Evolutionary conservation across 805 yeast species (phyloP).

Genomic region (Ogataea parapolymorpha): DNA sequence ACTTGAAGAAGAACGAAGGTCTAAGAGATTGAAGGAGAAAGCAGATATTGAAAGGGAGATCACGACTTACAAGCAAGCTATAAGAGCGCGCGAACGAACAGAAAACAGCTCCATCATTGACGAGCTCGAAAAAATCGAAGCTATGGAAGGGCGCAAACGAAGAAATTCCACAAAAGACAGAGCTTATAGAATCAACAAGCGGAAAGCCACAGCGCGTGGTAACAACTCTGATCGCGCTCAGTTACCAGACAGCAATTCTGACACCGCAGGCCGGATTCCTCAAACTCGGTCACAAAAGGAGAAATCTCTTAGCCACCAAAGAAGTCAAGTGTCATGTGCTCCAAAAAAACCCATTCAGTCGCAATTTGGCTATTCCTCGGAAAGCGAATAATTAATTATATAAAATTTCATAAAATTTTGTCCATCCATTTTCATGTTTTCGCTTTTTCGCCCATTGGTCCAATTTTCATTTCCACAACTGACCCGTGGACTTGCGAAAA

Average conservation of each 20-base stretch:
- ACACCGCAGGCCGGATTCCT: too few relatives aligned
- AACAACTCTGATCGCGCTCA: too few relatives aligned
- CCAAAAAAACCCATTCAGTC: background rate
- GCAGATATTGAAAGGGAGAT: constrained; percentile 18
- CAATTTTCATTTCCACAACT: constrained; percentile 9
- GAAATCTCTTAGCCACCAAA: too few relatives aligned
- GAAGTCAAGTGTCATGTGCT: too few relatives aligned
- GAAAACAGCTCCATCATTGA: too few relatives aligned
- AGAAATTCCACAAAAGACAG: too few relatives aligned
- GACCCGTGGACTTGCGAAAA: constrained; percentile 50
- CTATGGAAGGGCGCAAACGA: too few relatives aligned
- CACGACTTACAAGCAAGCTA: constrained; percentile 23
- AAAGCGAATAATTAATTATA: constrained; percentile 1
- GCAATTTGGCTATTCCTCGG: constrained; percentile 6
- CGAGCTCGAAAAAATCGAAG: too few relatives aligned
- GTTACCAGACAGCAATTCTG: too few relatives aligned
- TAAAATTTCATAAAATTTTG: background rate
- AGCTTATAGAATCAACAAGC: too few relatives aligned
- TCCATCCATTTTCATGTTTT: constrained; percentile 4
- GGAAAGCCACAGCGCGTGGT: too few relatives aligned
- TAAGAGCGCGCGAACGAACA: constrained; percentile 1
- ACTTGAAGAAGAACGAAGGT: constrained; percentile 22
- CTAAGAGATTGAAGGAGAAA: constrained; percentile 15
- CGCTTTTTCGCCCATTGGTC: constrained; percentile 20
- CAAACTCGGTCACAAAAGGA: too few relatives aligned